Evolutionary conservation across 2,329 filamentous ascomycete species (phyloP), one percentile per base, ranked within the genome.

Genomic region (Aspergillus sclerotialis): DNA sequence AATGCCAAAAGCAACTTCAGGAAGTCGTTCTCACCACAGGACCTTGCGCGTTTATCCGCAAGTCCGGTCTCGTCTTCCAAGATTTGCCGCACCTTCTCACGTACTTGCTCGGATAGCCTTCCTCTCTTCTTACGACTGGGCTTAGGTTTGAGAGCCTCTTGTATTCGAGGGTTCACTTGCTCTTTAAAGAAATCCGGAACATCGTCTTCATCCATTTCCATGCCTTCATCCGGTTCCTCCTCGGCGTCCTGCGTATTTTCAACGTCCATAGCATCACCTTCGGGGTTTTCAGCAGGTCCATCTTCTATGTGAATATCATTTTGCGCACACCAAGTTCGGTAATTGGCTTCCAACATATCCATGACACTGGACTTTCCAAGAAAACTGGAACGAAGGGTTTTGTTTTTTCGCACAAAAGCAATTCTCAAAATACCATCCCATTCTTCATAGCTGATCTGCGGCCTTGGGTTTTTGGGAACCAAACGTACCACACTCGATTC

Each of bases 21-120:
- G 56, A 95, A 96, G 52, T 94, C 89, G 33, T 84, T 89, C 65
- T 96, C 87, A 53, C 95, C 88, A 53, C 88, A 93, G 69, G 92
- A 81, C 41, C 86, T 75, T 8, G 89, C 77, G 45, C 90, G 73
- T 66, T 84, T 86, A 40, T 94, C 86, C 3, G 80, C 82, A 35
- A 96, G 69, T 30, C 79, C 75, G 0, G 89, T 94, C 37, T 82
- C 80, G 44, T 82, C 77, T 55, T 90, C 82, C 13, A 96, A 70
- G 13, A 95, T 87, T 56, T 82, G 85, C 50, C 82, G 73, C 28
- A 96, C 82, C 67, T 96, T 96, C 50, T 83, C 76, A 45, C 82
- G 76, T n/a, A 98, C 82, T 21, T 95, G 63, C 52, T 89, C 78
- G 1, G 80, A 78, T 3, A 93, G 79, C 57, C 82, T 86, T 6